phyloP scores from a whole-genome alignment of 1,284 basidiomycete genomes.

The Ceratobasidium sp. region DNA sequence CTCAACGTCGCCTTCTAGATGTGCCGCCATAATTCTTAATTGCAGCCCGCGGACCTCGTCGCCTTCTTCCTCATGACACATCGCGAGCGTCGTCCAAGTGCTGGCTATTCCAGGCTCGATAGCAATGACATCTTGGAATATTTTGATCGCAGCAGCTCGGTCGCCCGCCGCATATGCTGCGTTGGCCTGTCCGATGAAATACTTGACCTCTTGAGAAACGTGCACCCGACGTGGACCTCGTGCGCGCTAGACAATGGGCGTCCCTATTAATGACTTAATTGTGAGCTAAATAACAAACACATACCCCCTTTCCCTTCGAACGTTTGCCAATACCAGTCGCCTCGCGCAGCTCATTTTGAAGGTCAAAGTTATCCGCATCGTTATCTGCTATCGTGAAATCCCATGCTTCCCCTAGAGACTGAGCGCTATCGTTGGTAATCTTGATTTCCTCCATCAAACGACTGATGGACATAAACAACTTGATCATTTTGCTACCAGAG shows the following conservation, averaged over 20 bases:
- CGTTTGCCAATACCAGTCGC: slow-evolving; percentile 75
- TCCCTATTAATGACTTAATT: background rate
- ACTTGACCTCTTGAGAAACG: slow-evolving; percentile 83
- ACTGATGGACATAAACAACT: slow-evolving; percentile 53
- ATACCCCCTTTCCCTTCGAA: slow-evolving; percentile 56
- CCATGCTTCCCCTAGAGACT: slow-evolving; percentile 70
- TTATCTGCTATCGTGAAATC: slow-evolving; percentile 60
- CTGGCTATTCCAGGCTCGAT: slow-evolving; percentile 87
- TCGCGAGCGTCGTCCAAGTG: slow-evolving; percentile 66
- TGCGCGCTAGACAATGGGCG: slow-evolving; percentile 51
- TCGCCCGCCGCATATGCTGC: slow-evolving; percentile 83
- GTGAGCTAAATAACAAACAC: slow-evolving; percentile 49
- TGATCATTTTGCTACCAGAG: background rate
- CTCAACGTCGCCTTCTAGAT: slow-evolving; percentile 82
- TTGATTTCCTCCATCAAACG: slow-evolving; percentile 68
- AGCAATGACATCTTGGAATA: slow-evolving; percentile 91
- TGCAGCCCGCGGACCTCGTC: slow-evolving; percentile 81
- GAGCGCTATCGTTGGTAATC: slow-evolving; percentile 60
- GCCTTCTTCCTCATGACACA: slow-evolving; percentile 72
- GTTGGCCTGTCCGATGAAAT: slow-evolving; percentile 87
- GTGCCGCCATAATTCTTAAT: slow-evolving; percentile 89
- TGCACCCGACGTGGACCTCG: slow-evolving; percentile 61
- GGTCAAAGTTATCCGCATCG: slow-evolving; percentile 72
- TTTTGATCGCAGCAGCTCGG: slow-evolving; percentile 74
- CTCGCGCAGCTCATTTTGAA: slow-evolving; percentile 73